Base-by-base conservation (phyloP, 345 rosid genomes). In the Moricandia arvensis region DNA sequence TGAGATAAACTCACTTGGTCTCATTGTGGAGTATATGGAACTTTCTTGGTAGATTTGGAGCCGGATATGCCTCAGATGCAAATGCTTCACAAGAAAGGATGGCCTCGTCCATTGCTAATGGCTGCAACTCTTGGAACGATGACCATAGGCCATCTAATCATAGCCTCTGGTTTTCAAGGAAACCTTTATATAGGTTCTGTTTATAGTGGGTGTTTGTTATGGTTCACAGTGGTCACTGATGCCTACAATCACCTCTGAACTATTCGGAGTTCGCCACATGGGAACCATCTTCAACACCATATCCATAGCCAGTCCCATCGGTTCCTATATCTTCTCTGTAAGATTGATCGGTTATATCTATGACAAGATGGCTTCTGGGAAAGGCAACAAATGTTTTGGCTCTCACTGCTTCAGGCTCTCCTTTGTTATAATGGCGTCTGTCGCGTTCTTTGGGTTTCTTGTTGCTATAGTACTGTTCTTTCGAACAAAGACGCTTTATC, bases 281-380 rank as follows among this genome's bases (percentile, higher is more conserved):
- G 97, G 96, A 16, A 91, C 98, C 21, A 88, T 94, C 45, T 90
- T 86, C 82, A 94, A 94, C 78, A 85, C 98, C 65, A 88, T 94
- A 30, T 87, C 90, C 4, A 67, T 88, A 29, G 96, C 97, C 8
- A 88, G 94, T 72, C 97, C 98, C 0, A 79, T 94, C 0, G 98
- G 98, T 63, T 90, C 98, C 0, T 94, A 94, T 13, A 85, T 87
- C 17, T 86, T 90, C 74, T 94, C 97, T 16, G 98, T 94, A 18
- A 84, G 87, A 73, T 71, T 91, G 11, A 88, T 93, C 0, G 97
- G 97, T 26, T 91, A 82, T 73, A 35, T 91, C 49, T 93, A 93
- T 4, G 98, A 90, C 63, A 77, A 83, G 72, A 83, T 66, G 30
- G 89, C 94, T 6, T 74, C 72, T 0, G 87, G 84, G 3, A 88